A percentile compares a stretch with the other conserved stretches of the same genome.
These are phyloP conservation scores for Ricinus communis DNA, from an alignment of 345 rosid genomes.

Conservation along the genomic window DNA sequence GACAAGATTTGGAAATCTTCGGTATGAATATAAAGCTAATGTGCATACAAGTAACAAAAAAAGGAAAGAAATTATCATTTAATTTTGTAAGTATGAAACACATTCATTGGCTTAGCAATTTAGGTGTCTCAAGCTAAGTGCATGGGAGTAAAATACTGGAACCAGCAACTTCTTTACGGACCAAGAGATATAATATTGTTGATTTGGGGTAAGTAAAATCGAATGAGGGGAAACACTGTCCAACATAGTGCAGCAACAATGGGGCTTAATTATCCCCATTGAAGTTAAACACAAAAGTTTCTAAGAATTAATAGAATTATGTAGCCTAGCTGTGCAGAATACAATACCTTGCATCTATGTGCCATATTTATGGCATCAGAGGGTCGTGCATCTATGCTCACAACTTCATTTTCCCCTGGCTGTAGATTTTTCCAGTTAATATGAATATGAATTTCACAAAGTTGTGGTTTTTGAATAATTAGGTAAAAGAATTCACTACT, in stretches of 20 bases:
- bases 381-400: conserved; percentile 73
- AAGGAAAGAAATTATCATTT: background rate
- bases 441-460: conserved; percentile 3
- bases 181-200: background rate
- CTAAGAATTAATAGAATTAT: background rate
- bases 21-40: background rate
- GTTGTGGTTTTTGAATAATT: conserved; percentile 2
- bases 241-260: background rate
- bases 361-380: conserved; percentile 93
- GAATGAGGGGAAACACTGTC: background rate
- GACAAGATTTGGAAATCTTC: background rate
- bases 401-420: conserved; percentile 59
- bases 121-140: background rate
- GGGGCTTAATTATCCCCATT: background rate
- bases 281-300: background rate
- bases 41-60: background rate
- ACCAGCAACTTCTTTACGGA: background rate
- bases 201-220: background rate
- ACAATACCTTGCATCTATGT: conserved; percentile 53
- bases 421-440: conserved; percentile 38
- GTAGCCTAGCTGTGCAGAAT: background rate
- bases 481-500: conserved; percentile 13
- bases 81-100: background rate
- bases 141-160: background rate
- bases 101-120: background rate